These are phyloP conservation scores for Aspergillus kassunensis DNA, from an alignment of 495 filamentous ascomycete genomes.

Conservation along the genomic window DNA sequence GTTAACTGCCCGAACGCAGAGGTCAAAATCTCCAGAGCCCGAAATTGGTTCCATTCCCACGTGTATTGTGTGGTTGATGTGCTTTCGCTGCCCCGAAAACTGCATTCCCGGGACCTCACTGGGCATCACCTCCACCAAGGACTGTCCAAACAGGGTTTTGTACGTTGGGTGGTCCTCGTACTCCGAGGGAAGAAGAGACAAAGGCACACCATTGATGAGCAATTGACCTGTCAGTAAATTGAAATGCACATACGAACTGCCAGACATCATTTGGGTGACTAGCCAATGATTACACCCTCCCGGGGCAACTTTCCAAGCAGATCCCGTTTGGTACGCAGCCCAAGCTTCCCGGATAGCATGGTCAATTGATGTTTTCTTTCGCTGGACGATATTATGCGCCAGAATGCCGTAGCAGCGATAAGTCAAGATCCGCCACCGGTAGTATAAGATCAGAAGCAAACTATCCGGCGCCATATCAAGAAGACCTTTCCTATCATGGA, in stretches of 20 bases:
- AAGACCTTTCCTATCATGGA: slow-evolving; percentile 27
- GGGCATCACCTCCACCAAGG: slow-evolving; percentile 37
- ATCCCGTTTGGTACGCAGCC: no score
- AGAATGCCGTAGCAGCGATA: no score
- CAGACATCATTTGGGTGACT: no score
- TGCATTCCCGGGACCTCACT: slow-evolving; percentile 39
- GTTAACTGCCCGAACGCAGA: slow-evolving; percentile 18
- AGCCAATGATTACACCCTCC: no score
- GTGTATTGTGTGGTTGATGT: slow-evolving; percentile 30
- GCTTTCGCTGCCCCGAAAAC: slow-evolving; percentile 34
- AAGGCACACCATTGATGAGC: slow-evolving; percentile 51
- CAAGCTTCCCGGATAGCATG: no score
- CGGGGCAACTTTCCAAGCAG: no score
- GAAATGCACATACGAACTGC: slow-evolving; percentile 35
- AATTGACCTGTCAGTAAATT: slow-evolving; percentile 54
- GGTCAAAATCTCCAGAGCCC: slow-evolving; percentile 8
- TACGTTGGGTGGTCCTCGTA: slow-evolving; percentile 43
- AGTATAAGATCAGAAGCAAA: slow-evolving; percentile 19
- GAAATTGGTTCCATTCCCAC: slow-evolving; percentile 26
- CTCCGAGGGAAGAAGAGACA: slow-evolving; percentile 44
- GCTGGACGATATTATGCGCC: no score
- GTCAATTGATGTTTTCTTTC: no score
- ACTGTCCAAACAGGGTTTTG: slow-evolving; percentile 38
- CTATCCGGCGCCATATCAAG: not conserved
- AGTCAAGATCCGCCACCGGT: slow-evolving; percentile 26